These are phyloP conservation scores for Stephania cephalantha DNA, from an alignment of 164 flowering plant genomes.

Conservation along the genomic window DNA sequence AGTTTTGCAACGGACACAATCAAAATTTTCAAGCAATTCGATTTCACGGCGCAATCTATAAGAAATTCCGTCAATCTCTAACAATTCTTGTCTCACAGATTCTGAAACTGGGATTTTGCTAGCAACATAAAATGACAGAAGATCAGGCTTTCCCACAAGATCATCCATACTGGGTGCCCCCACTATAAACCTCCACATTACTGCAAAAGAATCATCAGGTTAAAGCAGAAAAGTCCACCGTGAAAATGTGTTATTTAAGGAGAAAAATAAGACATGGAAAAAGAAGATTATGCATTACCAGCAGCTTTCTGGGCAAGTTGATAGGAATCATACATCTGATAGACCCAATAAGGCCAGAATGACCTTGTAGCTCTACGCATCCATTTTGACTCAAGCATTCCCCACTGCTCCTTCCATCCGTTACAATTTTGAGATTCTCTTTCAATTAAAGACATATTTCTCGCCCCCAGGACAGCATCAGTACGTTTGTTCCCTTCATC, in stretches of 20 bases:
- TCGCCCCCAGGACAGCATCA: neutral
- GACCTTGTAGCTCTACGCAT: constrained; percentile 46
- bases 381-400: constrained; percentile 18
- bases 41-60: constrained; percentile 85
- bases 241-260: neutral
- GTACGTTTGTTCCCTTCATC: constrained; percentile 17
- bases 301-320: constrained; percentile 73
- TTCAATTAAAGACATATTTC: constrained; percentile 13
- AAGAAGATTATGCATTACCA: constrained; percentile 34
- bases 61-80: constrained; percentile 83
- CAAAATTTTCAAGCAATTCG: constrained; percentile 70
- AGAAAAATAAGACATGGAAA: neutral
- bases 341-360: constrained; percentile 91
- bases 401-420: constrained; percentile 22
- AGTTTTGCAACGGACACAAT: constrained; percentile 65
- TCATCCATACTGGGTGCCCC: constrained; percentile 66
- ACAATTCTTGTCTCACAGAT: constrained; percentile 73
- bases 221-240: too few species aligned
- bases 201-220: constrained; percentile 37
- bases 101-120: constrained; percentile 89
- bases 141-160: constrained; percentile 64
- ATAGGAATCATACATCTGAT: constrained; percentile 82
- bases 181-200: constrained; percentile 78
- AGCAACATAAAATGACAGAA: constrained; percentile 75
- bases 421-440: constrained; percentile 18